These are phyloP conservation scores for Phaeotremella skinneri DNA, from an alignment of 768 basidiomycete genomes.

Conservation along the genomic window DNA sequence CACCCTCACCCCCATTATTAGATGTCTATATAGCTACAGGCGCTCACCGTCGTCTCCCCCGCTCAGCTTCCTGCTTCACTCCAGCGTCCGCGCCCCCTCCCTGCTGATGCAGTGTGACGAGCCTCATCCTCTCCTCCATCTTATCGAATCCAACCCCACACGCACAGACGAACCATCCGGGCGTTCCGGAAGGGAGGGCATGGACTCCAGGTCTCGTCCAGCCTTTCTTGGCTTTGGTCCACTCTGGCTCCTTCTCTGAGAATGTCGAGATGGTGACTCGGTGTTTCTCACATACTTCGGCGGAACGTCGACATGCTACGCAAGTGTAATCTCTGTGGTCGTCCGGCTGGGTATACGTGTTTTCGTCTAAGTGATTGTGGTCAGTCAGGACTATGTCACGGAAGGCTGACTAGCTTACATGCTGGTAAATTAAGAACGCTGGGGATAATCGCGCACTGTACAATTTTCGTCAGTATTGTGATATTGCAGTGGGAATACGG, in stretches of 20 bases:
- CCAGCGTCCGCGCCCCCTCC: not conserved
- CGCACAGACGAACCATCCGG: slow-evolving; percentile 27
- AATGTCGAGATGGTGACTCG: slow-evolving; percentile 15
- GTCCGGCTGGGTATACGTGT: not conserved
- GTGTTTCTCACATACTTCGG: slow-evolving; percentile 11
- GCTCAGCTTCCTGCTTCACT: not conserved
- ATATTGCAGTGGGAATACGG: too few relatives aligned
- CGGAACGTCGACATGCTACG: not conserved
- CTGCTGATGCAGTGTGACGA: not conserved
- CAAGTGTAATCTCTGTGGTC: slow-evolving; percentile 5
- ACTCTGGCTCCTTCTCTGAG: not conserved
- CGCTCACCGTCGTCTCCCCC: slow-evolving; percentile 1
- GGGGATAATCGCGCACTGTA: slow-evolving; percentile 23
- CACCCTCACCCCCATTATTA: not conserved
- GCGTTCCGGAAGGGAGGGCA: slow-evolving; percentile 12
- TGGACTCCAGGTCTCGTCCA: slow-evolving; percentile 10
- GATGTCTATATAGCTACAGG: not conserved
- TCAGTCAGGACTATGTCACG: not conserved
- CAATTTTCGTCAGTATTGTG: not conserved
- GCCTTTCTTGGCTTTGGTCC: not conserved
- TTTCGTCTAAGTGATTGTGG: not conserved
- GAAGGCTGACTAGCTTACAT: slow-evolving; percentile 10
- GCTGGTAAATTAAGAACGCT: slow-evolving; percentile 17
- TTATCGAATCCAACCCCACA: slow-evolving; percentile 23
- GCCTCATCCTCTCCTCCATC: slow-evolving; percentile 21